Percentiles rank a stretch among this genome's conserved stretches.
phyloP scores from a whole-genome alignment of 768 basidiomycete genomes.

The Asterophora parasitica region DNA sequence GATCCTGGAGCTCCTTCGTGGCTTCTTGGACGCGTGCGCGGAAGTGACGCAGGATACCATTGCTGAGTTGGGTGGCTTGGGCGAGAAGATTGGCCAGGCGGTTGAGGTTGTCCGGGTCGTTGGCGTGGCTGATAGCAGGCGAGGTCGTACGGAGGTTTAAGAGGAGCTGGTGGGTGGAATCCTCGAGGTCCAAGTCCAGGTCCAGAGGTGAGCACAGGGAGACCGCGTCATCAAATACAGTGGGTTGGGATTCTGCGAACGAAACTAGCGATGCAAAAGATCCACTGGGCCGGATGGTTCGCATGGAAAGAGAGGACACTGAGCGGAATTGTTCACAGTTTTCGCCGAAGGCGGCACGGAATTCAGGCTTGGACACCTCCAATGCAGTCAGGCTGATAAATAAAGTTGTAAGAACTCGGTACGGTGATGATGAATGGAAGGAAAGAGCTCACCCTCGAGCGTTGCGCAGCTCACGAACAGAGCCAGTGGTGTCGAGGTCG shows the following conservation, averaged over 20 bases:
- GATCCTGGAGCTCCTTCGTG: conserved; percentile 41
- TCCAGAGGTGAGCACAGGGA: conserved; percentile 32
- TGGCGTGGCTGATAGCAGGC: conserved; percentile 32
- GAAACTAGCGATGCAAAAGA: conserved; percentile 51
- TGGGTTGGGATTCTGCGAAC: conserved; percentile 30
- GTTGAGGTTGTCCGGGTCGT: conserved; percentile 33
- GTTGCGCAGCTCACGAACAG: conserved; percentile 59
- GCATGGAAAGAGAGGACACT: conserved; percentile 49
- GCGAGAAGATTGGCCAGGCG: conserved; percentile 41
- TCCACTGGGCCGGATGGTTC: conserved; percentile 46
- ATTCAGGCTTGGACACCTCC: conserved; percentile 65
- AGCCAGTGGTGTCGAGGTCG: conserved; percentile 55
- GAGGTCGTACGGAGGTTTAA: conserved; percentile 51
- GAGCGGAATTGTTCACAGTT: conserved; percentile 43
- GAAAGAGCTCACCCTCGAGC: conserved; percentile 57
- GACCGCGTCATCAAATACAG: conserved; percentile 24
- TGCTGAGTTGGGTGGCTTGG: conserved; percentile 43
- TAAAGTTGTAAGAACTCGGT: conserved; percentile 17
- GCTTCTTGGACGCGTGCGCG: conserved; percentile 50
- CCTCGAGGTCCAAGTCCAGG: conserved; percentile 40
- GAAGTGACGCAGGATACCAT: conserved; percentile 45
- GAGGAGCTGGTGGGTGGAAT: conserved; percentile 44
- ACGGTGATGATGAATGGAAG: conserved; percentile 1
- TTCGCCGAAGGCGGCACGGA: conserved; percentile 56
- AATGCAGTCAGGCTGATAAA: conserved; percentile 55